These are phyloP conservation scores for Pterulicium gracile DNA, from an alignment of 1,284 basidiomycete genomes.

Conservation along the genomic window DNA sequence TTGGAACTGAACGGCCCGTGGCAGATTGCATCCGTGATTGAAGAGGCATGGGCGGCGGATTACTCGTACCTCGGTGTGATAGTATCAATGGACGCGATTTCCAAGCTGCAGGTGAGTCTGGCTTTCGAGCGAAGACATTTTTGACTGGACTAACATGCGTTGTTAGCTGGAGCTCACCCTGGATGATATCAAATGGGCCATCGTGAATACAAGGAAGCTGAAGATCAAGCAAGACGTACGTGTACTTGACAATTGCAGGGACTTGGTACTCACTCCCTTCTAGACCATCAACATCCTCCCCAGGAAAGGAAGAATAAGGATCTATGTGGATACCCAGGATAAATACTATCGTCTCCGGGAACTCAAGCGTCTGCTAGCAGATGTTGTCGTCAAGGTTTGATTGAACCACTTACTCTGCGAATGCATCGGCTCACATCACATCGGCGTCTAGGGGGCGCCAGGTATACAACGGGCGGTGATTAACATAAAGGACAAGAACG, in stretches of 20 bases:
- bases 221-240: conserved; percentile 83
- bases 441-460: conserved; percentile 55
- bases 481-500: conserved; percentile 80
- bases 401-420: background rate
- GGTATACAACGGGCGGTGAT: conserved; percentile 87
- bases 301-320: conserved; percentile 71
- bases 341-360: conserved; percentile 86
- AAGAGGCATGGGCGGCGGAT: conserved; percentile 91
- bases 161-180: conserved; percentile 82
- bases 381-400: conserved; percentile 80
- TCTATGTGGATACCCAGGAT: conserved; percentile 78
- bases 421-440: background rate
- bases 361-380: conserved; percentile 70
- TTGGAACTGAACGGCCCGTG: no score
- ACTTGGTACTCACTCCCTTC: no score
- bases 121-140: conserved; percentile 1
- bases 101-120: conserved; percentile 69
- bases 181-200: conserved; percentile 90
- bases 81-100: conserved; percentile 83
- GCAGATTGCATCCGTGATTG: conserved; percentile 87
- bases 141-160: background rate
- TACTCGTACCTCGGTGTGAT: conserved; percentile 94
- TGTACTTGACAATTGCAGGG: background rate
- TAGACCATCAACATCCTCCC: conserved; percentile 72
- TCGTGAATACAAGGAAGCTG: conserved; percentile 81